Conservation (phyloP, 352 stramenopile genomes). For the Phytopythium helicoides region DNA sequence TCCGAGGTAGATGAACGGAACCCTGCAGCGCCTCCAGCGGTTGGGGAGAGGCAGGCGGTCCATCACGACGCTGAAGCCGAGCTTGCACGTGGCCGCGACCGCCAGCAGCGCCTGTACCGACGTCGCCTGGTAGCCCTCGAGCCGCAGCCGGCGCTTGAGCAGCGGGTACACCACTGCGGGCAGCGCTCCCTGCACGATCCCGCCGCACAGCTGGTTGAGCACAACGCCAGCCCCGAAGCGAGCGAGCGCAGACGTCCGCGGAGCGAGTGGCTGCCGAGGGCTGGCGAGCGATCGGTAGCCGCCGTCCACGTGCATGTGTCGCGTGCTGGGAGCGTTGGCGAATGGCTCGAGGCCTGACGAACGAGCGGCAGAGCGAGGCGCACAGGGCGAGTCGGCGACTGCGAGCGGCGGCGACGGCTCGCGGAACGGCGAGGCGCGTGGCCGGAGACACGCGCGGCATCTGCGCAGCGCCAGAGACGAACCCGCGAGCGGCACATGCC, state of each 20-base stretch:
- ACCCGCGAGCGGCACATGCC: no score
- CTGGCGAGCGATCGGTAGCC: neutral
- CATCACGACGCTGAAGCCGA: slow-evolving; percentile 60
- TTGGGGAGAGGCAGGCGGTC: slow-evolving; percentile 51
- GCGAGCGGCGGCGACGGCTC: neutral
- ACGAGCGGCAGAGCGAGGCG: no score
- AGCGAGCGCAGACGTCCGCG: neutral
- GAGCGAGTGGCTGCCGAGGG: neutral
- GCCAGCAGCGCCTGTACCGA: slow-evolving; percentile 52
- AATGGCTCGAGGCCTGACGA: neutral
- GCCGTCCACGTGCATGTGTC: neutral
- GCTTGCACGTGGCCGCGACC: slow-evolving; percentile 68
- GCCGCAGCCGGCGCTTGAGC: slow-evolving; percentile 65
- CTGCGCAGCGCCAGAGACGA: no score
- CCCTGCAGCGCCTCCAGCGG: slow-evolving; percentile 39
- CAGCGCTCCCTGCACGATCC: slow-evolving; percentile 64
- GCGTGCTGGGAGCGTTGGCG: neutral
- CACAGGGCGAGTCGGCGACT: no score
- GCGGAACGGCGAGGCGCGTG: neutral
- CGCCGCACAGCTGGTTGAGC: slow-evolving; percentile 68
- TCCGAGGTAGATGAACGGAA: slow-evolving; percentile 67
- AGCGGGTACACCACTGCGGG: slow-evolving; percentile 70
- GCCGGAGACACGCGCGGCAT: no score
- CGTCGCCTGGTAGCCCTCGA: slow-evolving; percentile 70
- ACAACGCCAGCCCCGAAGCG: slow-evolving; percentile 23